Evolutionary conservation across 164 flowering plant genomes (phyloP), one percentile per base, ranked within the genome.

Genomic region (Protea cynaroides): DNA sequence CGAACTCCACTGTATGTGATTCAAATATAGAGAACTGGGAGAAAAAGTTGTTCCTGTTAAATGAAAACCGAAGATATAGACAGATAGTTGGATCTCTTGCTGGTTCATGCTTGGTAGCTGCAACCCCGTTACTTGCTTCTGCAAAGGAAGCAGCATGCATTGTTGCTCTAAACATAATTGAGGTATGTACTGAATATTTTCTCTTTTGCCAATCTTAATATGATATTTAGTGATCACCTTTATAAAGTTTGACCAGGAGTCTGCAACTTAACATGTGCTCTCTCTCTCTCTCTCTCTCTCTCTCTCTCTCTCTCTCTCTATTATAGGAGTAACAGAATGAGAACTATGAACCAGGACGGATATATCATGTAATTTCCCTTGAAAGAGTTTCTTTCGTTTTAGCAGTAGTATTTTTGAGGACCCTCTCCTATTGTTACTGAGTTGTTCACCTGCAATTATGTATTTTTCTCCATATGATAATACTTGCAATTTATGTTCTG

Each of bases 61-160:
- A 82, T 68, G 86, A 86, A 62, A 78, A 75, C 13, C 82, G 59
- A 78, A 83, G 88, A 74, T 90, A 84, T 60, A 73, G 98, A 61
- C 74, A 83, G 50, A 88, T 76, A 37, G 88, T 93, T 69, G 98
- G 87, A 59, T 87, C 94, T 51, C 72, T 93, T 75, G 82, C 80
- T 46, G 78, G 78, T 38, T 93, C 98, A 61, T 87, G 96, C 67
- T 72, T 93, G 57, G 69, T 70, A 38, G 82, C 91, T 73, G 86
- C 85, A 53, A 81, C 82, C 25, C 97, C 98, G 22, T 70, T 90
- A 13, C 79, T 93, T 66, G 85, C 89, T 73, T 87, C 98, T 43
- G 59, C 43, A 59, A 78, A 81, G 34, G 90, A 86, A 65, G 73
- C 76, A 40, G 65, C 77, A 34, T 82, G 89, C 78, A 75, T 90